Evolutionary conservation across 2,329 filamentous ascomycete genomes (phyloP).

Genomic region (Chaetomium globosum): DNA sequence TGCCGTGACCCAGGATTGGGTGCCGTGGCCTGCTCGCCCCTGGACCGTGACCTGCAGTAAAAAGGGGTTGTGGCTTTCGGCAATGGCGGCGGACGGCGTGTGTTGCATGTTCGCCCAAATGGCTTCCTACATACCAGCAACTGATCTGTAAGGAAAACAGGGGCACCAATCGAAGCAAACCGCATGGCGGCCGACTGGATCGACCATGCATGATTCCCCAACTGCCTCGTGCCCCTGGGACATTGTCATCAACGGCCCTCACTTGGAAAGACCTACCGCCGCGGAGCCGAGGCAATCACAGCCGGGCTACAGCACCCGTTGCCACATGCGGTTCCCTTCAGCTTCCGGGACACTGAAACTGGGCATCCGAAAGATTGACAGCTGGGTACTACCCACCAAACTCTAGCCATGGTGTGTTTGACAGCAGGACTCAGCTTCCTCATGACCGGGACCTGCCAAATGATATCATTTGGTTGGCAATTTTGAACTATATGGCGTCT

Average conservation of each 20-base stretch:
- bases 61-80: neutral
- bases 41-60: neutral
- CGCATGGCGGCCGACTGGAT: constrained; percentile 16
- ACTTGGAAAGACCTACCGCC: constrained; percentile 2
- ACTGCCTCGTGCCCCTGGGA: neutral
- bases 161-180: neutral
- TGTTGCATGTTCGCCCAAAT: constrained; percentile 7
- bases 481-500: neutral
- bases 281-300: neutral
- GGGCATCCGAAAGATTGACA: constrained; percentile 9
- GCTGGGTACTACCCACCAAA: neutral
- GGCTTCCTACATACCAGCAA: neutral
- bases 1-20: constrained; percentile 6
- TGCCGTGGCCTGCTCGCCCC: neutral
- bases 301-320: constrained; percentile 7
- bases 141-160: neutral
- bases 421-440: constrained; percentile 4
- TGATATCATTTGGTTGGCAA: neutral
- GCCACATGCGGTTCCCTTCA: neutral
- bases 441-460: constrained; percentile 12
- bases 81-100: neutral
- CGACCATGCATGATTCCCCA: constrained; percentile 13
- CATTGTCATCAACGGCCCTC: neutral
- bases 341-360: constrained; percentile 10
- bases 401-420: constrained; percentile 1